phyloP scores from a whole-genome alignment of 768 basidiomycete genomes.

The Candolleomyces aberdarensis region DNA sequence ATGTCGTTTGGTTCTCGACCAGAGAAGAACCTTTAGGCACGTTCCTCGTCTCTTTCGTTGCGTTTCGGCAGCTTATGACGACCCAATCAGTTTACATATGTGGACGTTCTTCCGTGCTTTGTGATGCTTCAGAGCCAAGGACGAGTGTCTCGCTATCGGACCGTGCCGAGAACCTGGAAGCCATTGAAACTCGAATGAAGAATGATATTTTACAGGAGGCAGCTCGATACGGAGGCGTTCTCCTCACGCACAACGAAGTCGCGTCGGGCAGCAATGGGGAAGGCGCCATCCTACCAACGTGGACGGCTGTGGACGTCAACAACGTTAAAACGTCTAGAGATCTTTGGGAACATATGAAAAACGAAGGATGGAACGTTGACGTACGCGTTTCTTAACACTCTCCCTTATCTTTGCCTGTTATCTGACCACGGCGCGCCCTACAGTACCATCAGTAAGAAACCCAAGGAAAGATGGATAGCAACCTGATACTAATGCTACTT shows the following conservation, averaged over 20 bases:
- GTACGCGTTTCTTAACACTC: slow-evolving; percentile 35
- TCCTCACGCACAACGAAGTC: slow-evolving; percentile 93
- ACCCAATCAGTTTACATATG: slow-evolving; percentile 69
- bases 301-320: slow-evolving; percentile 83
- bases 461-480: background rate
- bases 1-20: slow-evolving; percentile 94
- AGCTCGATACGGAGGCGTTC: slow-evolving; percentile 77
- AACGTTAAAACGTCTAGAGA: slow-evolving; percentile 89
- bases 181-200: slow-evolving; percentile 85
- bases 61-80: background rate
- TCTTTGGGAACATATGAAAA: slow-evolving; percentile 76
- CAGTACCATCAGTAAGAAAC: slow-evolving; percentile 72
- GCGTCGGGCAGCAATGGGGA: slow-evolving; percentile 46
- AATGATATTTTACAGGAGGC: slow-evolving; percentile 89
- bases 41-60: slow-evolving; percentile 20
- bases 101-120: slow-evolving; percentile 87
- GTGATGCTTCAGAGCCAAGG: slow-evolving; percentile 83
- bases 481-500: background rate
- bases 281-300: slow-evolving; percentile 85
- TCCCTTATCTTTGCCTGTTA: background rate
- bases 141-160: slow-evolving; percentile 80
- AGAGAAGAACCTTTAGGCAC: slow-evolving; percentile 92
- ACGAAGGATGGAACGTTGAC: slow-evolving; percentile 90
- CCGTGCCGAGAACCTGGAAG: slow-evolving; percentile 93
- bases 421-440: slow-evolving; percentile 9